Conservation (phyloP, 768 basidiomycete genomes). For the Kwoniella pini region DNA sequence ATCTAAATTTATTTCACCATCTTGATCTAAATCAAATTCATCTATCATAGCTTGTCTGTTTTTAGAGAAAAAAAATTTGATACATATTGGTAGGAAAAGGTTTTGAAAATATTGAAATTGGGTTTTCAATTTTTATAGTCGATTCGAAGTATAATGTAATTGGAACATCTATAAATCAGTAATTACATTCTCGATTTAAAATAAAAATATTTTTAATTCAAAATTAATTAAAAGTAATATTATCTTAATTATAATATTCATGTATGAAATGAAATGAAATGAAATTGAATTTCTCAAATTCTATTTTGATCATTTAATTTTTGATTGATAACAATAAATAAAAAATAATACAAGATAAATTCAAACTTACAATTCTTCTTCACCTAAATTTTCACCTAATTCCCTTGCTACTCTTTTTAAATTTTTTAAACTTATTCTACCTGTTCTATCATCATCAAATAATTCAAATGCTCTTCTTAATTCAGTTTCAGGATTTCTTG, state of each 20-base stretch:
- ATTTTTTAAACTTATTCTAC: conserved; percentile 88
- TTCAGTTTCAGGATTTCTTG: conserved; percentile 94
- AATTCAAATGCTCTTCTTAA: conserved; percentile 93
- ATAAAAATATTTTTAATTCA: no score
- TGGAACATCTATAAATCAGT: no score
- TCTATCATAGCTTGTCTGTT: conserved; percentile 99
- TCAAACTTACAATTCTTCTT: conserved; percentile 85
- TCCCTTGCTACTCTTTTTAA: conserved; percentile 92
- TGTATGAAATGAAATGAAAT: no score
- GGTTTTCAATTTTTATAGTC: no score
- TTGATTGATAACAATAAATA: conserved; percentile 32
- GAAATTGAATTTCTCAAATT: no score
- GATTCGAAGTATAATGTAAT: no score
- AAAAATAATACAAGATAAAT: no score
- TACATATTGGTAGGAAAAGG: no score
- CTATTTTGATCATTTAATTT: neutral
- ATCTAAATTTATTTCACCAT: conserved; percentile 93
- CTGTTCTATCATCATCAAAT: conserved; percentile 94
- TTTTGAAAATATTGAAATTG: no score
- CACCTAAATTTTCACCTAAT: conserved; percentile 89
- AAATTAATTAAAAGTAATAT: no score
- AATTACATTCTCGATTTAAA: no score
- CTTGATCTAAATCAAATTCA: conserved; percentile 97
- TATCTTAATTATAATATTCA: no score
- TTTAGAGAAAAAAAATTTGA: neutral